Base-by-base conservation (phyloP, 2,329 filamentous ascomycete species). In the Hypoxylon sp. region DNA sequence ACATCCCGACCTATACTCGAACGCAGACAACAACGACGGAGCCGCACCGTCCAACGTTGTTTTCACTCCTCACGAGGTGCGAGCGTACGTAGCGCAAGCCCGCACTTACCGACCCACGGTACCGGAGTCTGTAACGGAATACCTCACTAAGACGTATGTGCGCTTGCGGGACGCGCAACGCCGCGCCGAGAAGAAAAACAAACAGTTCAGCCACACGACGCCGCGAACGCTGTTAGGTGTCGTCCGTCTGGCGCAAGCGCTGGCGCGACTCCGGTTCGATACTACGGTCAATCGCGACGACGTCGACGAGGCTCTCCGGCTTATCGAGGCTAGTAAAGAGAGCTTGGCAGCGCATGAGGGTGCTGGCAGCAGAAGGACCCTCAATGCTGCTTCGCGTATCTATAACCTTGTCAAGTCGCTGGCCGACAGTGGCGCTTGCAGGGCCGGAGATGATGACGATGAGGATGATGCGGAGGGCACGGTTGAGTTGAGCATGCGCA, bases 101-200 rank as follows among this genome's bases (percentile, higher is more conserved):
- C 91, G 96, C 59, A 93, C 92, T 14, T 98, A 91, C 87, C 90
- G 95, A 11, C 96, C 96, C 6, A 89, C 91, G 0, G 93, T 99
- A 3, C 94, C 95, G 0, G 92, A 91, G 76, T 86, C 88, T 6
- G 93, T 98, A 2, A 95, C 93, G 0, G 96, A 99, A 79, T 99
- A 99, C 84, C 94, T 99, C 85, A 92, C 97, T 61, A 96, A 95
- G 79, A 97, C 95, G 0, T 99, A 99, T 78, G 96, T 99, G 33
- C 92, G 93, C 68, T 91, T 99, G 86, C 92, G 96, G 59, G 94
- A 97, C 76, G 90, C 95, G 77, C 94, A 98, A 81, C 94, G 95
- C 80, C 90, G 92, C 64, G 95, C 97, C 70, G 96, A 98, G 83
- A 92, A 91, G 80, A 91, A 90, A 78, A 95, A 95, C 83, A 93